Evolutionary conservation across 768 basidiomycete genomes (phyloP).

Genomic region (Boletus rufocinnamomeus): DNA sequence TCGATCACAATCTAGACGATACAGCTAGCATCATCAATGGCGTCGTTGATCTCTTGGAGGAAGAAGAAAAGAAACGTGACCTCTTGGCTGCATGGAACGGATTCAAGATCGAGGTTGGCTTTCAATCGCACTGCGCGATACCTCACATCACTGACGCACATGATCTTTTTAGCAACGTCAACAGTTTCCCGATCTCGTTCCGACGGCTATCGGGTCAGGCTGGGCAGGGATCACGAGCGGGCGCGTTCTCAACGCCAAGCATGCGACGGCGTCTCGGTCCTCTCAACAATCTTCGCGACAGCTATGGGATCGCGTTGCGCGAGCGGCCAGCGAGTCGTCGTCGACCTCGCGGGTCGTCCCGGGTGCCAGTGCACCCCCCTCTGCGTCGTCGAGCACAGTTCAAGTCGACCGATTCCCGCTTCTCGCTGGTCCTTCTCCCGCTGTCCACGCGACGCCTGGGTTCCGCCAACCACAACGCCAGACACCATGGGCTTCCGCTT

Average conservation of each 20-base stretch:
- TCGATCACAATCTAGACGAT: slow-evolving; percentile 67
- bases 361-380: slow-evolving; percentile 13
- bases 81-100: slow-evolving; percentile 79
- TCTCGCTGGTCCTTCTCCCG: slow-evolving; percentile 18
- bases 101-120: slow-evolving; percentile 81
- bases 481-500: slow-evolving; percentile 59
- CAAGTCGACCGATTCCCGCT: slow-evolving; percentile 33
- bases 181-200: slow-evolving; percentile 79
- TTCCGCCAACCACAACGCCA: slow-evolving; percentile 51
- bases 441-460: slow-evolving; percentile 1
- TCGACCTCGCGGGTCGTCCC: slow-evolving; percentile 35
- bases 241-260: slow-evolving; percentile 81
- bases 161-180: slow-evolving; percentile 64
- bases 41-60: slow-evolving; percentile 77
- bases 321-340: slow-evolving; percentile 60
- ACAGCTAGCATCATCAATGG: slow-evolving; percentile 73
- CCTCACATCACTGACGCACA: slow-evolving; percentile 1
- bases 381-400: slow-evolving; percentile 33
- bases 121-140: background rate
- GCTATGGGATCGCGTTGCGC: slow-evolving; percentile 86
- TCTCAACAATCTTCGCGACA: slow-evolving; percentile 61
- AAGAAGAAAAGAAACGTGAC: slow-evolving; percentile 80
- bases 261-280: slow-evolving; percentile 62
- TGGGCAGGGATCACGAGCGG: slow-evolving; percentile 83
- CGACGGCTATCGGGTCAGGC: slow-evolving; percentile 56